Percentiles rank a stretch among this genome's conserved stretches.
These are phyloP conservation scores for Chrysosporium keratinophilum DNA, from an alignment of 2,329 filamentous ascomycete species.

Conservation along the genomic window DNA sequence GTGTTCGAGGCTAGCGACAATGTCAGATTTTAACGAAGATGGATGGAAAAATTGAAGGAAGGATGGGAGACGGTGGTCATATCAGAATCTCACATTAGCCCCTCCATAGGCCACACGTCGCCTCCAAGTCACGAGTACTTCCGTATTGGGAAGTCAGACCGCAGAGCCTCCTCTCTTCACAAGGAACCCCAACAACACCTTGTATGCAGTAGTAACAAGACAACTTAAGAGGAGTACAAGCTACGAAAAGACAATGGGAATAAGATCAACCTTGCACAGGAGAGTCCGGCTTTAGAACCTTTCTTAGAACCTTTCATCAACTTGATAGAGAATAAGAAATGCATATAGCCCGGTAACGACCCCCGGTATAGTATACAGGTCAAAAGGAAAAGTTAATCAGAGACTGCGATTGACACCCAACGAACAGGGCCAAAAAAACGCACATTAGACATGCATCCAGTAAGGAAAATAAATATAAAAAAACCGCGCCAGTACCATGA, in stretches of 20 bases:
- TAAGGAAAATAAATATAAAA: conserved; percentile 17
- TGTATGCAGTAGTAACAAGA: not conserved
- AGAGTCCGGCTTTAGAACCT: not conserved
- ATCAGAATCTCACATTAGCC: not conserved
- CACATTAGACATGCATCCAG: conserved; percentile 3
- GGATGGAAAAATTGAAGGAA: too few species aligned
- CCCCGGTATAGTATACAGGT: conserved; percentile 11
- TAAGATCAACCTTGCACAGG: not conserved
- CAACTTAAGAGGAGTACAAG: not conserved
- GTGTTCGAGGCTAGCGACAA: not conserved
- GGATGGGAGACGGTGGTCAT: not conserved
- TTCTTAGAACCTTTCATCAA: conserved; percentile 2
- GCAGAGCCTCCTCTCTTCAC: not conserved
- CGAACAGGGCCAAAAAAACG: conserved; percentile 11
- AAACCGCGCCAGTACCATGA: conserved; percentile 21
- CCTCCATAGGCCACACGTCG: not conserved
- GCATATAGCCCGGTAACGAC: conserved; percentile 5
- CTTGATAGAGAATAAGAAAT: conserved; percentile 5
- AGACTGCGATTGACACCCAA: conserved; percentile 8
- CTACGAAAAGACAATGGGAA: not conserved
- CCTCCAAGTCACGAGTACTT: conserved; percentile 12
- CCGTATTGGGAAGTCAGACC: conserved; percentile 11
- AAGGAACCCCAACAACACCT: not conserved
- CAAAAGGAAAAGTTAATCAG: not conserved
- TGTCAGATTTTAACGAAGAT: not conserved